Percentiles rank a stretch among this genome's conserved stretches.
Evolutionary conservation across 2,329 filamentous ascomycete genomes (phyloP).

Genomic region (Talaromyces sp.): DNA sequence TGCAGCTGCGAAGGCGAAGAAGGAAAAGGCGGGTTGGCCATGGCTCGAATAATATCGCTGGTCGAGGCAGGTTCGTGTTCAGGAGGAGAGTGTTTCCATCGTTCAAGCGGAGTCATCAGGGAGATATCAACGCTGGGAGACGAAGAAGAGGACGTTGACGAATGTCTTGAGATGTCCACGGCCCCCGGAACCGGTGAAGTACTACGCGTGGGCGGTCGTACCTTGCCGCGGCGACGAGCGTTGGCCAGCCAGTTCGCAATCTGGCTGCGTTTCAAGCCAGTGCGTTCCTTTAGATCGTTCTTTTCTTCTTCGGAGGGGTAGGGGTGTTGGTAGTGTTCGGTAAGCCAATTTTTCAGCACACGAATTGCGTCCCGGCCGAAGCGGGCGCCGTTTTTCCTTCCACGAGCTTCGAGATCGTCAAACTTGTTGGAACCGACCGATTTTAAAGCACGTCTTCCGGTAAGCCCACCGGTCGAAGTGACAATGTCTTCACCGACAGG

Average conservation of each 20-base stretch:
- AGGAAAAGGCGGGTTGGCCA: slow-evolving; percentile 38
- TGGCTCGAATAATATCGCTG: slow-evolving; percentile 58
- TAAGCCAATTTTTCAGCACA: slow-evolving; percentile 78
- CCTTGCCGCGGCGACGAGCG: slow-evolving; percentile 75
- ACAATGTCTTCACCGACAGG: slow-evolving; percentile 38
- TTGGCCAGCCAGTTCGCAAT: slow-evolving; percentile 93
- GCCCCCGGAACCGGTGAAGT: slow-evolving; percentile 65
- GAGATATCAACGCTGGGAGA: slow-evolving; percentile 43
- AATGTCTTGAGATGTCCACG: slow-evolving; percentile 64
- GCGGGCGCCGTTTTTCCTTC: slow-evolving; percentile 63
- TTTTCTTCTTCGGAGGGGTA: slow-evolving; percentile 88
- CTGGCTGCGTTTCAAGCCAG: slow-evolving; percentile 74
- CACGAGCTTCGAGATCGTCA: slow-evolving; percentile 33
- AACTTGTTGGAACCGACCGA: slow-evolving; percentile 28
- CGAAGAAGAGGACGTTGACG: slow-evolving; percentile 37
- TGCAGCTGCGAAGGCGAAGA: slow-evolving; percentile 14
- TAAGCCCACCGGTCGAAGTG: slow-evolving; percentile 31
- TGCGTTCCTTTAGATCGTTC: slow-evolving; percentile 68
- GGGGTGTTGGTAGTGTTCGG: slow-evolving; percentile 71
- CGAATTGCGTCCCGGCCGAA: slow-evolving; percentile 77
- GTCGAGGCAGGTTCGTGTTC: slow-evolving; percentile 63
- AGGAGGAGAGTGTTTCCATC: slow-evolving; percentile 64
- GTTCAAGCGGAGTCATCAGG: slow-evolving; percentile 59
- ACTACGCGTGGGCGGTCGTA: slow-evolving; percentile 56
- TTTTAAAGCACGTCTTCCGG: slow-evolving; percentile 35